A percentile compares a stretch with the other conserved stretches of the same genome.
Evolutionary conservation across 2,329 filamentous ascomycete genomes (phyloP).

Genomic region (Keithomyces neogunnii): DNA sequence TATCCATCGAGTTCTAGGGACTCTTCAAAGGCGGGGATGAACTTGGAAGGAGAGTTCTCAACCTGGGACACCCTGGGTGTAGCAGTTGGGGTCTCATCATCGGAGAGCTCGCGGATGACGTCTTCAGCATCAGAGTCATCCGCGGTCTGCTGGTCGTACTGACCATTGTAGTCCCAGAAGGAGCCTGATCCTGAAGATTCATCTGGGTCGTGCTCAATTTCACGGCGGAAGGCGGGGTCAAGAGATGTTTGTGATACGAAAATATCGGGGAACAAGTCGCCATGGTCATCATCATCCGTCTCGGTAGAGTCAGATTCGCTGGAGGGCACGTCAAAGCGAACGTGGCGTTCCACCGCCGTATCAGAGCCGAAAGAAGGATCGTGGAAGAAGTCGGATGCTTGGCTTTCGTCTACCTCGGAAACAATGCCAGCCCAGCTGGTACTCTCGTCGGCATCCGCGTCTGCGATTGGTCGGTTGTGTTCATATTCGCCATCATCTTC

Average conservation of each 20-base stretch:
- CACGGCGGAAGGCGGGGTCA: conserved; percentile 62
- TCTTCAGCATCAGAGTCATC: conserved; percentile 35
- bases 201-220: conserved; percentile 62
- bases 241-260: conserved; percentile 69
- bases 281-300: conserved; percentile 51
- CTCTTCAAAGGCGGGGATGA: conserved; percentile 23
- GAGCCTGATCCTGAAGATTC: conserved; percentile 49
- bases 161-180: conserved; percentile 55
- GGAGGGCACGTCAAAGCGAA: conserved; percentile 63
- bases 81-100: conserved; percentile 33
- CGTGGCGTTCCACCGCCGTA: conserved; percentile 46
- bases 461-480: conserved; percentile 25
- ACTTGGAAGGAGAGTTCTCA: conserved; percentile 14
- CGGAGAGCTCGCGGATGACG: conserved; percentile 25
- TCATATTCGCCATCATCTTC: conserved; percentile 31
- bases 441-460: conserved; percentile 34
- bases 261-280: conserved; percentile 66
- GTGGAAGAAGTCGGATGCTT: conserved; percentile 32
- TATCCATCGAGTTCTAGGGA: conserved; percentile 45
- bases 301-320: conserved; percentile 61
- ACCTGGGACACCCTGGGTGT: conserved; percentile 29
- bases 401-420: conserved; percentile 35
- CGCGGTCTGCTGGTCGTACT: conserved; percentile 26
- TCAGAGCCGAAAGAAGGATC: conserved; percentile 35
- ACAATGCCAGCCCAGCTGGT: conserved; percentile 49